A percentile compares a stretch with the other conserved stretches of the same genome.
Evolutionary conservation across 306 rosid genomes (phyloP).

Genomic region (Lotus japonicus): DNA sequence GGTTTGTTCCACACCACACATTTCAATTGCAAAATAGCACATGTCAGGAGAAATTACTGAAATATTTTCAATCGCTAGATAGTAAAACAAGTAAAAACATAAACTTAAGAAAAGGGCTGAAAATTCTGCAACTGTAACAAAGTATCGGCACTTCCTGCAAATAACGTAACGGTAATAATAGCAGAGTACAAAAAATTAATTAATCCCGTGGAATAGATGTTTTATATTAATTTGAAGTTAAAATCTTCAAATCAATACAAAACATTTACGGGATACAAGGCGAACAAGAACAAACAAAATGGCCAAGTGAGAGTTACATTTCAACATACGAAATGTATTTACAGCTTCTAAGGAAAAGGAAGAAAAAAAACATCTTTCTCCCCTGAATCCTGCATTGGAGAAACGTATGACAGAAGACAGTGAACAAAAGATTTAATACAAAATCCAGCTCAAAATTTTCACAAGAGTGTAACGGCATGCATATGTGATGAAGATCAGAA

Average conservation of each 20-base stretch:
- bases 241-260: not conserved
- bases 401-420: not conserved
- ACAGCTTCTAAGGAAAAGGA: not conserved
- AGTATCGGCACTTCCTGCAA: not conserved
- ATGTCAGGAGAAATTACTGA: not conserved
- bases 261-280: not conserved
- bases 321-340: not conserved
- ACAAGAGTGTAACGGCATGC: not conserved
- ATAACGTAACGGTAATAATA: not conserved
- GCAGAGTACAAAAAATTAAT: not conserved
- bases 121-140: not conserved
- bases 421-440: not conserved
- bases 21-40: not conserved
- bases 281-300: not conserved
- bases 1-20: no score
- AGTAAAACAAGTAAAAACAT: not conserved
- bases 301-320: not conserved
- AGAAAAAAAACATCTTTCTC: not conserved
- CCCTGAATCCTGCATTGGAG: not conserved
- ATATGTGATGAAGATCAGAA: not conserved
- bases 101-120: not conserved
- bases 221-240: not conserved
- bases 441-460: not conserved
- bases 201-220: not conserved
- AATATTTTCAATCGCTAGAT: not conserved